These are phyloP conservation scores for Populus simonii DNA, from an alignment of 345 rosid species.

Conservation along the genomic window DNA sequence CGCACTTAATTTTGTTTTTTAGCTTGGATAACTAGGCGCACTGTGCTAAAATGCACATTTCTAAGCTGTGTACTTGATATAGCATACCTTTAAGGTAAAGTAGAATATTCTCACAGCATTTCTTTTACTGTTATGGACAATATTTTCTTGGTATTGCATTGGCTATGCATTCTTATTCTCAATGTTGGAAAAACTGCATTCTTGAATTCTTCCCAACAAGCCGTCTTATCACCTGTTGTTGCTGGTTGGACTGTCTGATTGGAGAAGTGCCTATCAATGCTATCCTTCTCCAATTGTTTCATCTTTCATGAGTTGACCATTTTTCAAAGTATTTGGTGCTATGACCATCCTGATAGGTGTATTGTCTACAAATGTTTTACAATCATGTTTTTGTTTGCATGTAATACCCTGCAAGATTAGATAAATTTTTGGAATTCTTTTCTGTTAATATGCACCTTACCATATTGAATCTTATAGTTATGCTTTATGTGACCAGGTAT, in stretches of 20 bases:
- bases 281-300: neutral
- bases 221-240: neutral
- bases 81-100: too few species aligned
- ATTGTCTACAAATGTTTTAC: neutral
- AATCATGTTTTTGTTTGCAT: neutral
- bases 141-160: too few species aligned
- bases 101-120: too few species aligned
- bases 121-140: too few species aligned
- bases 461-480: neutral
- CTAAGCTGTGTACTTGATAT: too few species aligned
- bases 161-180: too few species aligned
- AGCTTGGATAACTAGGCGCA: too few species aligned
- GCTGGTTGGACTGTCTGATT: neutral
- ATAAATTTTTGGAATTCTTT: neutral
- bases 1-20: too few species aligned
- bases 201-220: neutral
- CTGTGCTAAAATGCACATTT: too few species aligned
- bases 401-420: neutral
- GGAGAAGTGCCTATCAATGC: neutral
- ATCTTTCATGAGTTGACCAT: neutral
- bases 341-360: neutral
- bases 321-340: neutral
- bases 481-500: slow-evolving; percentile 44
- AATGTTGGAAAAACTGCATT: neutral
- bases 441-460: neutral